Evolutionary conservation across 2,329 filamentous ascomycete genomes (phyloP).

Genomic region (Rhexocercosporidium sp.): DNA sequence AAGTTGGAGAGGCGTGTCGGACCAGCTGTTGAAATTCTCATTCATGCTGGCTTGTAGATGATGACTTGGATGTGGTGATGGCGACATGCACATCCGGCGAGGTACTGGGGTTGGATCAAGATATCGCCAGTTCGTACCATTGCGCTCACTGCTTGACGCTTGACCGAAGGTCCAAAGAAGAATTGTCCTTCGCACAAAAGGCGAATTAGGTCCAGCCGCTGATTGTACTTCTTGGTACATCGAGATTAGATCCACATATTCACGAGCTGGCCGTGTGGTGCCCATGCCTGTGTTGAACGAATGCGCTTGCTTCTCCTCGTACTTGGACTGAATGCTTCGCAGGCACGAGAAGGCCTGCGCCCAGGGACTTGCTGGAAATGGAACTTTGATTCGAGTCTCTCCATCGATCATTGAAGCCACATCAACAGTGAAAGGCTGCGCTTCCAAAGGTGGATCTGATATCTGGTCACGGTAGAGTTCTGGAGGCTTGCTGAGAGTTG

Average conservation of each 20-base stretch:
- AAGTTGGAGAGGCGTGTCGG: conserved; percentile 39
- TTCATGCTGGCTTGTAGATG: conserved; percentile 61
- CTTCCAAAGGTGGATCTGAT: conserved; percentile 44
- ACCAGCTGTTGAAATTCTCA: conserved; percentile 61
- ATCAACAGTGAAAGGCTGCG: conserved; percentile 23
- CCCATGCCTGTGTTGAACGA: conserved; percentile 44
- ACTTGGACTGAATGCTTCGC: conserved; percentile 31
- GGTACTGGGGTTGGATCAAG: conserved; percentile 43
- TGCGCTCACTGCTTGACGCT: conserved; percentile 54
- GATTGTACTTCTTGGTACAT: conserved; percentile 73
- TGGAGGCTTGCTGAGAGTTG: conserved; percentile 60
- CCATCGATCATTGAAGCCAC: conserved; percentile 24
- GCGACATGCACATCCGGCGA: conserved; percentile 38
- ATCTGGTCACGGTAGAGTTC: conserved; percentile 45
- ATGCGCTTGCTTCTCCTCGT: conserved; percentile 48
- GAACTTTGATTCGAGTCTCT: conserved; percentile 37
- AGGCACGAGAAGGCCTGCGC: conserved; percentile 39
- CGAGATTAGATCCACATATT: conserved; percentile 64
- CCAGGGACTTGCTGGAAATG: conserved; percentile 40
- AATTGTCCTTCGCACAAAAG: conserved; percentile 63
- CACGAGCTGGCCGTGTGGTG: conserved; percentile 51
- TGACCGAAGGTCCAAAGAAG: conserved; percentile 68
- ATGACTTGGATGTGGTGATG: conserved; percentile 48
- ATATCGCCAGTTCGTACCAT: conserved; percentile 66
- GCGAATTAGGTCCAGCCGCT: conserved; percentile 49